Evolutionary conservation across 2,329 filamentous ascomycete species (phyloP).

Genomic region (Knoxdaviesia capensis): DNA sequence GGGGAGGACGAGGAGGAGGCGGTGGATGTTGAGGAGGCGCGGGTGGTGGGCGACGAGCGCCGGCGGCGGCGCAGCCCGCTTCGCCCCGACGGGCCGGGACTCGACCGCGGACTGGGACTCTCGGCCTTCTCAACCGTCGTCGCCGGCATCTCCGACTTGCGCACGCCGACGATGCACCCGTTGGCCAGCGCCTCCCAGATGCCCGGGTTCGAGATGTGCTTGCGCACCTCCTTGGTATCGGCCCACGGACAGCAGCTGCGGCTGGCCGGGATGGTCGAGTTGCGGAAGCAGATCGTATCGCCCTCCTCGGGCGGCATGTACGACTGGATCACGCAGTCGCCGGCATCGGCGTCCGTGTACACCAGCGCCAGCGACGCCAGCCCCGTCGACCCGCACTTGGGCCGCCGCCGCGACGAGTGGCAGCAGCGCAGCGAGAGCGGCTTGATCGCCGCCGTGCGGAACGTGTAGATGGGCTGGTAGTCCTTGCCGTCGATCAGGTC

Average conservation of each 20-base stretch:
- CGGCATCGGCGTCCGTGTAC: conserved; percentile 37
- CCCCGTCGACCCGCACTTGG: conserved; percentile 31
- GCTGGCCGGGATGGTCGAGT: conserved; percentile 17
- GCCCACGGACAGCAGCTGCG: conserved; percentile 29
- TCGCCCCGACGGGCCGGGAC: too few relatives aligned
- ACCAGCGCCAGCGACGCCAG: conserved; percentile 43
- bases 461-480: conserved; percentile 34
- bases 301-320: conserved; percentile 33
- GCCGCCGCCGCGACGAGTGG: conserved; percentile 29
- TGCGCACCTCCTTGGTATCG: conserved; percentile 27
- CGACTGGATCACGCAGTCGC: conserved; percentile 44
- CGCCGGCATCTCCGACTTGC: conserved; percentile 17
- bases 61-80: too few relatives aligned
- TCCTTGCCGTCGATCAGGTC: conserved; percentile 31
- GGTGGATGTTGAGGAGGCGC: background rate
- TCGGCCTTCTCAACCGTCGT: too few relatives aligned
- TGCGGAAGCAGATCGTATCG: conserved; percentile 36
- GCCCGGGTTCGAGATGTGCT: conserved; percentile 40
- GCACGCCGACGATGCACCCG: conserved; percentile 42
- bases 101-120: too few relatives aligned
- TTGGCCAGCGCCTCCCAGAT: conserved; percentile 41
- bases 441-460: conserved; percentile 36
- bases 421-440: conserved; percentile 39
- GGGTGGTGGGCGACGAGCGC: too few relatives aligned
- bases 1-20: background rate